Evolutionary conservation across 257 asterid species (phyloP).

Genomic region (Nicotiana benthamiana): DNA sequence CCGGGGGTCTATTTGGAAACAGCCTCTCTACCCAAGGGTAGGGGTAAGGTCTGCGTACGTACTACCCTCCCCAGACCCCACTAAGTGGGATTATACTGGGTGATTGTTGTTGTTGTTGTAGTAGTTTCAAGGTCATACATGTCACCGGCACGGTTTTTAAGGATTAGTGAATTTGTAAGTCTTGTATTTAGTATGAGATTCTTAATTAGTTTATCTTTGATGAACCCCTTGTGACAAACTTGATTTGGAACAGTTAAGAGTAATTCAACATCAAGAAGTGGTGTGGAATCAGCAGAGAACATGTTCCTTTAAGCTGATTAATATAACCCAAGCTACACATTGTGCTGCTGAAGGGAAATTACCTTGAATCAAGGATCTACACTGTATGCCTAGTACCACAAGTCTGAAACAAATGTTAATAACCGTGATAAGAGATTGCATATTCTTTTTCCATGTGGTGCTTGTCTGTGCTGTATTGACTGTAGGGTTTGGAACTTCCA

Average conservation of each 20-base stretch:
- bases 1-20: no score
- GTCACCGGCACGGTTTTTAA: neutral
- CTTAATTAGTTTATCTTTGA: neutral
- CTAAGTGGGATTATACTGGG: no score
- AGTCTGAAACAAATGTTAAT: neutral
- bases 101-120: no score
- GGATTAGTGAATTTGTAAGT: neutral
- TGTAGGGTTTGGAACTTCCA: neutral
- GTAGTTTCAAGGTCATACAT: no score
- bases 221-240: neutral
- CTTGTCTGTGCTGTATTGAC: neutral
- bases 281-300: neutral
- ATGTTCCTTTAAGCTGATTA: neutral
- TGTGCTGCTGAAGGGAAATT: neutral
- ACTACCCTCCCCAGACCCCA: no score
- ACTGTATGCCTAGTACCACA: neutral
- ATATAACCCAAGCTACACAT: neutral
- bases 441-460: neutral
- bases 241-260: neutral
- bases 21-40: no score
- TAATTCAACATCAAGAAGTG: neutral
- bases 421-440: neutral
- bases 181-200: neutral
- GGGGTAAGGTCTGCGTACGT: no score
- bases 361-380: neutral